Evolutionary conservation across 805 yeast species (phyloP).

Genomic region (Wickerhamomyces xylosicus): DNA sequence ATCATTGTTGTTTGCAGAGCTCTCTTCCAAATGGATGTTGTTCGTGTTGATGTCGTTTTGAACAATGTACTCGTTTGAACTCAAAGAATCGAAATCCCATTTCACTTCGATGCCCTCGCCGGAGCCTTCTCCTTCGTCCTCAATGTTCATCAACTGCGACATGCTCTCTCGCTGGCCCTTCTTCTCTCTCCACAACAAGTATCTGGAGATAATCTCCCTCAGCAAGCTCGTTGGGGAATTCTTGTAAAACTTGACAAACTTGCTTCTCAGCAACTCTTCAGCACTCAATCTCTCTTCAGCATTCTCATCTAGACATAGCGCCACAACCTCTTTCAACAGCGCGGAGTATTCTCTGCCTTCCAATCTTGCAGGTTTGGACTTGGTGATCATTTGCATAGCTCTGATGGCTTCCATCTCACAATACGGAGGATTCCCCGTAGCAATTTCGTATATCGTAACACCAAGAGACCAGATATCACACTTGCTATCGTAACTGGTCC

Average conservation of each 20-base stretch:
- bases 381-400: conserved; percentile 90
- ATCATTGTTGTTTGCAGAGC: conserved; percentile 5
- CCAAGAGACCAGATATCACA: conserved; percentile 99
- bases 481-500: conserved; percentile 74
- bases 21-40: conserved; percentile 20
- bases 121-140: conserved; percentile 25
- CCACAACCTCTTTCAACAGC: conserved; percentile 75
- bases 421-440: conserved; percentile 96
- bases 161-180: conserved; percentile 44
- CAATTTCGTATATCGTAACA: conserved; percentile 85
- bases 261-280: conserved; percentile 69
- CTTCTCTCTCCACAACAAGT: conserved; percentile 67
- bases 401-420: conserved; percentile 90
- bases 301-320: conserved; percentile 86
- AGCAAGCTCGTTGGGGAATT: conserved; percentile 48
- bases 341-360: conserved; percentile 83
- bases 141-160: conserved; percentile 21
- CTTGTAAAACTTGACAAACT: conserved; percentile 56
- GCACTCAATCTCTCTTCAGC: conserved; percentile 85
- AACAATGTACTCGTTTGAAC: conserved; percentile 61
- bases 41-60: conserved; percentile 53
- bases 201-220: conserved; percentile 66
- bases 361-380: conserved; percentile 87
- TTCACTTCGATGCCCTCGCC: conserved; percentile 38
- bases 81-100: conserved; percentile 87